These are phyloP conservation scores for Purpureocillium lavendulum DNA, from an alignment of 2,329 filamentous ascomycete genomes.

Conservation along the genomic window DNA sequence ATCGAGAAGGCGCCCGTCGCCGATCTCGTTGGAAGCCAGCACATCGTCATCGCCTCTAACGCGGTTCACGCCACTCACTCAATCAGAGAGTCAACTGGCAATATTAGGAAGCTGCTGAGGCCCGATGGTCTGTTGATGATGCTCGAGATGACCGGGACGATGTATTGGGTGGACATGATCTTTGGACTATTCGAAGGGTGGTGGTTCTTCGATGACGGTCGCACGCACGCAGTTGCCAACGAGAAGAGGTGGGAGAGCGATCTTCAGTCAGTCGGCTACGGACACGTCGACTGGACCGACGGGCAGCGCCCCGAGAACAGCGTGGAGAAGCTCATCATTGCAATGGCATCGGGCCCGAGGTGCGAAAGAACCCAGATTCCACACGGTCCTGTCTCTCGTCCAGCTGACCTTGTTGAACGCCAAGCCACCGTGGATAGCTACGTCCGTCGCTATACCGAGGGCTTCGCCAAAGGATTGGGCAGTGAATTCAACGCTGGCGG, in stretches of 20 bases:
- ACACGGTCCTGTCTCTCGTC: neutral
- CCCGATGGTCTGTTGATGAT: conserved; percentile 8
- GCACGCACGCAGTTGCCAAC: neutral
- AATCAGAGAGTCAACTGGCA: conserved; percentile 5
- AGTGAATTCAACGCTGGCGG: neutral
- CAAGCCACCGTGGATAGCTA: conserved; percentile 1
- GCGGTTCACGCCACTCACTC: conserved; percentile 25
- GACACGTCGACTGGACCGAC: conserved; percentile 8
- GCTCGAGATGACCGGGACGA: conserved; percentile 3
- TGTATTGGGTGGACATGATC: conserved; percentile 18
- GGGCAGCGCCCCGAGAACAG: conserved; percentile 2
- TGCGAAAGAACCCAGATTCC: neutral
- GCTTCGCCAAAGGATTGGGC: neutral
- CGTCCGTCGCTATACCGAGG: neutral
- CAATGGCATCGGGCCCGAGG: conserved; percentile 1
- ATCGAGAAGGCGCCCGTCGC: conserved; percentile 10
- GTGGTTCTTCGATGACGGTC: conserved; percentile 16
- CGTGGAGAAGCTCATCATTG: conserved; percentile 5
- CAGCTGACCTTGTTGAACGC: neutral
- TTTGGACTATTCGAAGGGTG: conserved; percentile 25
- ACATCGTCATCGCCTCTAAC: conserved; percentile 25
- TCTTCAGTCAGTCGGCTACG: conserved; percentile 6
- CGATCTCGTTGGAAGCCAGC: conserved; percentile 12
- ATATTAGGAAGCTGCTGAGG: conserved; percentile 11
- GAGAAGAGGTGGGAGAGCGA: neutral